Evolutionary conservation across 164 flowering plant genomes (phyloP).

Genomic region (Dillenia turbinata): DNA sequence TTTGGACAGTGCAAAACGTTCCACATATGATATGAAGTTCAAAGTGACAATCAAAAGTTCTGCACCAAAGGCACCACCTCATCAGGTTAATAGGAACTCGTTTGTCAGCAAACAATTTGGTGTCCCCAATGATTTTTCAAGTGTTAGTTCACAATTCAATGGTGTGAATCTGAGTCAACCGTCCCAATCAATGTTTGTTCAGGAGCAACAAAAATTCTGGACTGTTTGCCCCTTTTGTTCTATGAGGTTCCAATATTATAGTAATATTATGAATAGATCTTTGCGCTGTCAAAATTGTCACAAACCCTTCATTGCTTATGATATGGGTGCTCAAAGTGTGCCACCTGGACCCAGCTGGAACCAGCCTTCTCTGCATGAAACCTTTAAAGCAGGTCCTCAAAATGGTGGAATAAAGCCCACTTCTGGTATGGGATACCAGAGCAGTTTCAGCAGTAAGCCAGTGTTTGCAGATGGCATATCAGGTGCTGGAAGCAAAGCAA

Average conservation of each 20-base stretch:
- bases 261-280: conserved; percentile 8
- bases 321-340: conserved; percentile 14
- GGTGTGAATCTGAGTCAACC: conserved; percentile 8
- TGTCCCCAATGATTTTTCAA: conserved; percentile 6
- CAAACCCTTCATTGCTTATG: conserved; percentile 19
- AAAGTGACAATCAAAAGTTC: conserved; percentile 7
- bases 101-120: conserved; percentile 12
- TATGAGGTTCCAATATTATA: conserved; percentile 24
- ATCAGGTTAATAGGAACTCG: conserved; percentile 16
- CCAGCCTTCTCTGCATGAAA: conserved; percentile 6
- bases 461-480: too few relatives aligned
- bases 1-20: conserved; percentile 23
- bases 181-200: neutral
- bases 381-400: conserved; percentile 4
- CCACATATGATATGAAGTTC: conserved; percentile 29
- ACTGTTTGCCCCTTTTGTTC: conserved; percentile 36
- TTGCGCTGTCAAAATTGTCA: conserved; percentile 36
- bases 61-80: conserved; percentile 16
- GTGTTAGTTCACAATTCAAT: conserved; percentile 12
- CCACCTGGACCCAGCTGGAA: conserved; percentile 1
- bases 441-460: neutral
- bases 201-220: conserved; percentile 25
- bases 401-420: conserved; percentile 1
- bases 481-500: conserved; percentile 7
- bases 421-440: conserved; percentile 4